phyloP scores from a whole-genome alignment of 305 asterid species.

The Fraxinus albicans region DNA sequence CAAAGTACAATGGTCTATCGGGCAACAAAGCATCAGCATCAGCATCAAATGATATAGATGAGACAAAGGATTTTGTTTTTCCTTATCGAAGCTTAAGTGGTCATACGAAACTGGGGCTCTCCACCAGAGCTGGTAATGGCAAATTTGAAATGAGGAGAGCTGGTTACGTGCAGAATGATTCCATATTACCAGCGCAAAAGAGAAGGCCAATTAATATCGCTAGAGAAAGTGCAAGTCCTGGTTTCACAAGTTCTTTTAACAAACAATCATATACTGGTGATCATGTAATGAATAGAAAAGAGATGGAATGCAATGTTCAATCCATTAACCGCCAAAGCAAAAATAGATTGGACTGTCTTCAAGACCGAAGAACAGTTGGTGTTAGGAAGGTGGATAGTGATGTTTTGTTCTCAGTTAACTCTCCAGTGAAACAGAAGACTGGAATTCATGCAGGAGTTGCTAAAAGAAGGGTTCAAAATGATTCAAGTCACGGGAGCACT shows the following conservation, averaged over 20 bases:
- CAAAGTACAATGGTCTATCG: constrained; percentile 34
- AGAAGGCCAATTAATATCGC: constrained; percentile 48
- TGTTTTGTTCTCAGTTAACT: constrained; percentile 46
- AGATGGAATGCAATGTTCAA: constrained; percentile 22
- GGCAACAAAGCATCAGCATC: constrained; percentile 29
- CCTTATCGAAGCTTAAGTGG: constrained; percentile 32
- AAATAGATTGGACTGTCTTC: constrained; percentile 26
- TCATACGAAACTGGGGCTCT: constrained; percentile 28
- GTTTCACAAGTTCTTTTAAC: constrained; percentile 23
- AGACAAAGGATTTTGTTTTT: constrained; percentile 34
- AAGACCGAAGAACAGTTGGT: constrained; percentile 30
- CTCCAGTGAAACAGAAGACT: constrained; percentile 48
- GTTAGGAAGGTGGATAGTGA: constrained; percentile 24
- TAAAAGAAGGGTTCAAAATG: constrained; percentile 33
- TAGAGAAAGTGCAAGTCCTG: constrained; percentile 46
- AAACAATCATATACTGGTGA: constrained; percentile 27
- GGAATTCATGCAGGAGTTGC: constrained; percentile 29
- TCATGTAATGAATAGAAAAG: constrained; percentile 32
- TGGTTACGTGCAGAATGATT: constrained; percentile 33
- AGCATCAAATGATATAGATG: constrained; percentile 23
- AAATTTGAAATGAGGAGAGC: constrained; percentile 49
- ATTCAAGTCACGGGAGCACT: constrained; percentile 24
- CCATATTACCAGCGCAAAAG: constrained; percentile 53
- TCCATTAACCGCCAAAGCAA: constrained; percentile 20
- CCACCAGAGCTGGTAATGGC: constrained; percentile 38